Evolutionary conservation across 768 basidiomycete species (phyloP).

Genomic region (Trametes cingulata): DNA sequence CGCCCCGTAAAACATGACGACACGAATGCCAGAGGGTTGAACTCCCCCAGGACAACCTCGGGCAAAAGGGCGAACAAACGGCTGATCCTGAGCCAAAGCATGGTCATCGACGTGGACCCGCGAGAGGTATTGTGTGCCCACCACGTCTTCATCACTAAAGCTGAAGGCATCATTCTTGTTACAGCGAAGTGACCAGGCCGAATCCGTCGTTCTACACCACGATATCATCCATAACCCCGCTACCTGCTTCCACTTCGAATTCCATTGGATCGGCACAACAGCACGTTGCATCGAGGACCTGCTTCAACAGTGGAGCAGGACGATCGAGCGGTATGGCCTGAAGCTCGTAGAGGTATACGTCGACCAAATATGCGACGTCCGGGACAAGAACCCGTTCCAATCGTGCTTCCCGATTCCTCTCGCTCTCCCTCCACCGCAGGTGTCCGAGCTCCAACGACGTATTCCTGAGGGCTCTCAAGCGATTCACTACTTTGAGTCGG

Average conservation of each 20-base stretch:
- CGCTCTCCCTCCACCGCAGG: constrained; percentile 70
- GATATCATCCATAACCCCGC: constrained; percentile 94
- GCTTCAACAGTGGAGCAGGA: constrained; percentile 75
- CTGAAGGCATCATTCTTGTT: background rate
- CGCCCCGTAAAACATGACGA: constrained; percentile 46
- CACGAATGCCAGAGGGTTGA: constrained; percentile 32
- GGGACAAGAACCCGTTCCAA: constrained; percentile 86
- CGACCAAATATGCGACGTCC: constrained; percentile 86
- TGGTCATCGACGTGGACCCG: constrained; percentile 86
- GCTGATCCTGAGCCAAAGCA: constrained; percentile 82
- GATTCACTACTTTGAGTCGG: constrained; percentile 78
- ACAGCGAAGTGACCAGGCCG: constrained; percentile 85
- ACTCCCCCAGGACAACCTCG: constrained; percentile 13
- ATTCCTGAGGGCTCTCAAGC: constrained; percentile 68
- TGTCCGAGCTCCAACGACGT: constrained; percentile 65
- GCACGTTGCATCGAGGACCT: constrained; percentile 90
- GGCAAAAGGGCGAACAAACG: constrained; percentile 49
- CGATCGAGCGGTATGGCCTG: constrained; percentile 86
- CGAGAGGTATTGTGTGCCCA: constrained; percentile 51
- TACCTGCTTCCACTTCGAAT: constrained; percentile 96
- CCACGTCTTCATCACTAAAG: background rate
- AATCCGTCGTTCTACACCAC: constrained; percentile 85
- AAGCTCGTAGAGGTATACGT: constrained; percentile 94
- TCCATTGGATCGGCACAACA: constrained; percentile 96
- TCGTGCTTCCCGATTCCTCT: constrained; percentile 84